Base-by-base conservation (phyloP, 2,329 filamentous ascomycete species). In the Fusarium scirpi region DNA sequence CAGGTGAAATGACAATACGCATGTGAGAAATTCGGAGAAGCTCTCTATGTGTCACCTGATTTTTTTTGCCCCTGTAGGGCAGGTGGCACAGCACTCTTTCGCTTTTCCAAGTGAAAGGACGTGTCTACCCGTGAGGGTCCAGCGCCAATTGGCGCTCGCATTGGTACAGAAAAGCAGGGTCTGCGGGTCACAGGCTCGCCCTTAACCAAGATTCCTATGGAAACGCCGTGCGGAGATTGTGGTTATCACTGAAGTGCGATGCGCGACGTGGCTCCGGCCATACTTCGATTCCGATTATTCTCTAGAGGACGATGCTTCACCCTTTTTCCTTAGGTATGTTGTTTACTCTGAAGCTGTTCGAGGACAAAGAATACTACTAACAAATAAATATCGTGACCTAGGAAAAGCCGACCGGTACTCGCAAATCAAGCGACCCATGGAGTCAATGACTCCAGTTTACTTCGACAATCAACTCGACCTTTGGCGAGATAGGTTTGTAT, bases 201-300 rank as follows among this genome's bases (percentile, higher is more conserved):
- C 12, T 41, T 45, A 13, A 29, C 65, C 12, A 78, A 78, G 79
- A 81, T 86, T 85, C 87, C 91, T 92, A 89, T 94, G 91, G 91
- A 91, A 90, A 92, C 91, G 88, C 89, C 85, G 92, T 92, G 91
- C 90, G 91, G 91, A 94, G 91, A 94, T 94, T 90, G 91, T 94
- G 88, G 84, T 79, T 71, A 86, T 90, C 90, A 94, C 91, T 92
- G 92, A 85, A 94, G 92, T 94, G 91, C 92, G 92, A 94, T 94
- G 92, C 90, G 91, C 91, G 87, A 91, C 91, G 88, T 94, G 67
- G 77, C 53, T 29, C 38, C 7, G 57, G 62, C 56, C 53, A 65
- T 67, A 84, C 92, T 92, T 92, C 90, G 89, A 93, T 93, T 92
- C 90, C 89, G 91, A 93, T 93, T 89, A 92, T 87, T 92, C 90